Conservation (phyloP, 805 yeast species). For the Torulaspora quercuum region DNA sequence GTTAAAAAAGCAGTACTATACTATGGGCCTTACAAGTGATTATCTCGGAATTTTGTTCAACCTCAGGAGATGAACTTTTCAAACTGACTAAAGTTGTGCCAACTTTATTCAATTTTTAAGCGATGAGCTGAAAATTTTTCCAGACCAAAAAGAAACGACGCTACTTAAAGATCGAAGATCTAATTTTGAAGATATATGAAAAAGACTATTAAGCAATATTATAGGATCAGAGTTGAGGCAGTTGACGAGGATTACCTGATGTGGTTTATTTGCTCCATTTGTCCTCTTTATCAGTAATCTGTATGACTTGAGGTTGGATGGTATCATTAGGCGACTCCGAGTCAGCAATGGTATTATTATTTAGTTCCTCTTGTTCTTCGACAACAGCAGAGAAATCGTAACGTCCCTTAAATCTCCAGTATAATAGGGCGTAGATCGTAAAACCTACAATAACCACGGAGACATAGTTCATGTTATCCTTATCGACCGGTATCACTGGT, state of each 20-base stretch:
- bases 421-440: conserved; percentile 42
- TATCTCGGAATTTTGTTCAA: too few species aligned
- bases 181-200: background rate
- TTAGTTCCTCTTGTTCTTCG: conserved; percentile 24
- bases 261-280: conserved; percentile 4
- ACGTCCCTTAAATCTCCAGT: conserved; percentile 49
- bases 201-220: background rate
- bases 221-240: conserved; percentile 3
- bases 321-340: conserved; percentile 7
- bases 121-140: conserved; percentile 22
- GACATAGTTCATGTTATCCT: conserved; percentile 65
- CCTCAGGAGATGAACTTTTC: too few species aligned
- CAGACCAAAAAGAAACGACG: conserved; percentile 7
- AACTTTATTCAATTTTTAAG: too few species aligned
- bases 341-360: conserved; percentile 7
- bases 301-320: conserved; percentile 5
- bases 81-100: too few species aligned
- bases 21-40: too few species aligned
- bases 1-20: conserved; percentile 8
- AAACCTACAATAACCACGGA: conserved; percentile 52
- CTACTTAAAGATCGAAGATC: too few species aligned
- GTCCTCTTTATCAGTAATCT: conserved; percentile 1
- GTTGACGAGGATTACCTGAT: too few species aligned
- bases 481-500: conserved; percentile 55
- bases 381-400: conserved; percentile 35